Conservation (phyloP, 805 yeast species). For the Saturnispora sekii region DNA sequence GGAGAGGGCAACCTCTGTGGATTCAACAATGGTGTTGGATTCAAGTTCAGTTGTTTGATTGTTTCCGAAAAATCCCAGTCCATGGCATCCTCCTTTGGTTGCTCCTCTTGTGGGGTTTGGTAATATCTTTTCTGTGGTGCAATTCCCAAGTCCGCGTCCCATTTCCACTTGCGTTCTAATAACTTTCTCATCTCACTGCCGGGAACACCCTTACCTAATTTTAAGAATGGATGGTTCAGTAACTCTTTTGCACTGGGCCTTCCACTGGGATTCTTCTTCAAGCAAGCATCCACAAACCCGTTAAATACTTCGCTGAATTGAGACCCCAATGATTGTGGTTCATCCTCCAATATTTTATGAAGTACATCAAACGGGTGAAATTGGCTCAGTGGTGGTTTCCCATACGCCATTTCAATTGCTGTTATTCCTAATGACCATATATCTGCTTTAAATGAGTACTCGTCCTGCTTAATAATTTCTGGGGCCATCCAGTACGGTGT, state of each 20-base stretch:
- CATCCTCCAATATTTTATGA: constrained; percentile 38
- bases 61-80: constrained; percentile 1
- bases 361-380: constrained; percentile 48
- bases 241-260: constrained; percentile 60
- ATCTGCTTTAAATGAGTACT: constrained; percentile 63
- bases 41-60: not conserved
- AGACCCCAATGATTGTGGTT: constrained; percentile 35
- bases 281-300: constrained; percentile 60
- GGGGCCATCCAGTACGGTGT: constrained; percentile 62
- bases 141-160: constrained; percentile 31
- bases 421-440: constrained; percentile 78
- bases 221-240: constrained; percentile 54
- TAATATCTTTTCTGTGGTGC: constrained; percentile 20
- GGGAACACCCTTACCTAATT: constrained; percentile 28
- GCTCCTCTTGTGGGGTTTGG: constrained; percentile 25
- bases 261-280: constrained; percentile 56
- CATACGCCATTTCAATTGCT: constrained; percentile 59
- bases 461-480: constrained; percentile 43
- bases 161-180: constrained; percentile 34
- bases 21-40: constrained; percentile 1
- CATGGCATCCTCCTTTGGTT: not conserved
- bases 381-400: constrained; percentile 59
- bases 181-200: constrained; percentile 28
- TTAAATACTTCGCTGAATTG: constrained; percentile 36
- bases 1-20: constrained; percentile 1